Base-by-base conservation (phyloP, 139 green algal genomes). In the Tetraselmis chui region DNA sequence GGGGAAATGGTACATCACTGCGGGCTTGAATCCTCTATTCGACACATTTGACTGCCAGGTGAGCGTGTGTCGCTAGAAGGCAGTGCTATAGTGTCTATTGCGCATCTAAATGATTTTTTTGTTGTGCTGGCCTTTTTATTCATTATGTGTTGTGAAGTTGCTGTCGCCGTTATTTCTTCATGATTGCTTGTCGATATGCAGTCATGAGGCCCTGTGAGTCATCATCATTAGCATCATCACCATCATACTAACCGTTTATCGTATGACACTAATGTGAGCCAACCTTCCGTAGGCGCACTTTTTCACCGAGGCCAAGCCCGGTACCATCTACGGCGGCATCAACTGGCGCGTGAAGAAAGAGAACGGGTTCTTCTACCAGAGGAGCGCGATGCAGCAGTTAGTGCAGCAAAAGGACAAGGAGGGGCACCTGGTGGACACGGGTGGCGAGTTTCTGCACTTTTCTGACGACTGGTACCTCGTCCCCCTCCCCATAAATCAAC, bases 31-130 rank as follows among this genome's bases (percentile, higher is more conserved):
- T 84, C 89, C 87, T 1, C 86, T 95, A 27, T 98, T 98, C 81
- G 94, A 98, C 86, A 92, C 80, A 0, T 98, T 97, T 76, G 89
- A 94, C 85, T 98, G 94, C 86, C 94, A 98, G 87, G 83, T 92
- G 80, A 32, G 79, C 23, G 75, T 80, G n/a, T 28, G 30, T 25
- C 86, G 80, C 76, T n/a, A n/a, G n/a, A n/a, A n/a, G n/a, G 23
- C 29, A 31, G 28, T 75, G 29, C 29, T 31, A 23, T 23, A 24
- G 22, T 58, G 28, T 23, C 25, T 80, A 23, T 22, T 24, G 28
- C 76, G 28, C 76, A 24, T 31, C 22, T n/a, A n/a, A n/a, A n/a
- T n/a, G n/a, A n/a, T n/a, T n/a, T n/a, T n/a, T n/a, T n/a, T 25
- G 25, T 26, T 25, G 25, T 27, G 59, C 26, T 76, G 59, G 59